Base-by-base conservation (phyloP, 1,284 basidiomycete genomes). In the Meira miltonrushii region DNA sequence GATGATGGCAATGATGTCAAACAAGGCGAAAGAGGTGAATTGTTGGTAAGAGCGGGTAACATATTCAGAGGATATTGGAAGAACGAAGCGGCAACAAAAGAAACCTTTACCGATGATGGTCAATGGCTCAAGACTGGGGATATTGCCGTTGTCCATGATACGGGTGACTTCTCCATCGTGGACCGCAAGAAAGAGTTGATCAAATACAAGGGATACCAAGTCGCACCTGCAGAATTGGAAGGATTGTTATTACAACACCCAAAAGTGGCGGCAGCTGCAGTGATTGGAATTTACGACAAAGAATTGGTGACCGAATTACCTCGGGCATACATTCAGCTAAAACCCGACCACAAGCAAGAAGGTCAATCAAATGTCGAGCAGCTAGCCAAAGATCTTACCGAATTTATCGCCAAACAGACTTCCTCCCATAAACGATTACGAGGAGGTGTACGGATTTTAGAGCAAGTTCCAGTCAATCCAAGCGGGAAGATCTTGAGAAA, bases 101-200 rank as follows among this genome's bases (percentile, higher is more conserved):
- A 91, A 11, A 85, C 91, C 12, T 78, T 97, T 72, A 89, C 71
- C 3, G 11, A 39, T 1, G 72, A 73, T 44, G 66, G 69, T 7
- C 28, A 33, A 33, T 75, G 69, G 64, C 60, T 72, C 55, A 68
- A 64, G 54, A 72, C 72, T 1, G 73, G 73, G 17, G 73, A 75
- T 50, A 55, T 75, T 17, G 73, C 59, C 11, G 44, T 71, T 23
- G 59, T 65, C 13, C 59, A 68, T 49, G 53, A 55, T 6, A 63
- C 62, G 2, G 62, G 60, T n/a, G 54, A 64, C 43, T 66, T 70
- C 39, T 60, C 47, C 3, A 69, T 74, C 48, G 70, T 74, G 17
- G 72, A 75, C 59, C 60, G 72, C 0, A 57, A 66, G 33, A 75
- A 75, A 54, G 69, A 74, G 56, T 58, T 74, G 1, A 74, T 74